Evolutionary conservation across 139 green algal genomes (phyloP), one percentile per base, ranked within the genome.

Genomic region (Chlamydomonas schloesseri): DNA sequence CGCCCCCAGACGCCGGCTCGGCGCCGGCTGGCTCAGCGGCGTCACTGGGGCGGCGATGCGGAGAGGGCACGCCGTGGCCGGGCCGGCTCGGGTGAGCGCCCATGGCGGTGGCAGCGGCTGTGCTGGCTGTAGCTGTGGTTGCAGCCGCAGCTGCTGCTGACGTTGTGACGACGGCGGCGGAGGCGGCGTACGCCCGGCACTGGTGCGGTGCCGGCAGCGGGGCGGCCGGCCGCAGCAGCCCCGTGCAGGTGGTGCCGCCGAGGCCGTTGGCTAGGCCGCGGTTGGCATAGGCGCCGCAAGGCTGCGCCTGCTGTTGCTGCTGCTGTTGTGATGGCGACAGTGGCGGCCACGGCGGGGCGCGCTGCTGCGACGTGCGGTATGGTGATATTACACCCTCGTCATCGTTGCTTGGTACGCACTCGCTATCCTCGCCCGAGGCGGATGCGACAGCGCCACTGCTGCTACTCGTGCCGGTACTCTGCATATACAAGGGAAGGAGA

Each of bases 321-420:
- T 31, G 33, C 24, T 77, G 29, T 69, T 33, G 11, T 33, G 24
- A 3, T 14, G 2, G 0, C 65, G 3, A 71, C 0, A n/a, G 65
- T 13, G 65, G 65, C n/a, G n/a, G 0, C 65, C n/a, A 71, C 0
- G 65, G 65, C 31, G 65, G 65, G 8, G n/a, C n/a, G 60, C 26
- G 26, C n/a, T 37, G 13, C 15, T 10, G n/a, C 15, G 26, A 1
- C 4, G n/a, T 60, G 18, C 55, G n/a, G 36, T 55, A 53, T 3
- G n/a, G 60, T 20, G 62, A 37, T 83, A 65, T 73, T 73, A 83
- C 76, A 20, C 76, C 76, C 68, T 84, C 78, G 3, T 5, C 26
- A 37, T 84, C 78, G 14, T 50, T 50, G 20, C 64, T 53, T 74
- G 78, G n/a, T 75, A 84, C 62, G 46, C 78, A 75, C 62, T 84